Evolutionary conservation across 2,329 filamentous ascomycete species (phyloP), one percentile per base, ranked within the genome.

Genomic region (Hypoxylon sp.): DNA sequence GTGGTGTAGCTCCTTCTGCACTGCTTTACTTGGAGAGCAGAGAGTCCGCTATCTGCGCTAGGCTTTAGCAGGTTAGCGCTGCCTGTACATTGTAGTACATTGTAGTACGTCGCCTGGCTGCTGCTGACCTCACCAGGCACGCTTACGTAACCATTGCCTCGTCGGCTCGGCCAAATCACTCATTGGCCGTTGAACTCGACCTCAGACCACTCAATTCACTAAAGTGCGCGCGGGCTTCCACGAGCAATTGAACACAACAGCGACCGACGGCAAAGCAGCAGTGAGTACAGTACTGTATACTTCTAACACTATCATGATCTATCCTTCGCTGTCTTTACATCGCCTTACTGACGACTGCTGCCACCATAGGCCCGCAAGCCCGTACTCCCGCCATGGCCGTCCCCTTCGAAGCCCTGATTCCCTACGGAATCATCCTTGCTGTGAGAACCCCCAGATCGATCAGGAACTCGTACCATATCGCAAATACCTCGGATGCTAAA

Each of bases 321-420:
- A n/a, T n/a, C n/a, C n/a, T n/a, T n/a, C n/a, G n/a, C n/a, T n/a
- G n/a, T n/a, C n/a, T n/a, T n/a, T n/a, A n/a, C n/a, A n/a, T n/a
- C n/a, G n/a, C n/a, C n/a, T n/a, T n/a, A n/a, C 41, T 54, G 49
- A 65, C 33, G 26, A 18, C 43, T 18, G 21, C 23, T 53, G 5
- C 27, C 26, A 55, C 40, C 15, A 42, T 46, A 52, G 48, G 43
- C 33, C 45, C 15, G 27, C 40, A 49, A 40, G 43, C 33, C 45
- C 15, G 27, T 37, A 49, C 37, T 63, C 64, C 61, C 74, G 74
- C 70, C 49, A 88, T 88, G 85, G 82, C 83, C 58, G 76, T 88
- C 63, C 85, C 85, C 43, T 88, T 87, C 76, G 85, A 88, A 75
- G 77, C 84, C 46, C 71, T 88, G 65, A 78, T 88, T 74, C 85